These are phyloP conservation scores for Metrosideros polymorpha DNA, from an alignment of 441 rosid species.

Conservation along the genomic window DNA sequence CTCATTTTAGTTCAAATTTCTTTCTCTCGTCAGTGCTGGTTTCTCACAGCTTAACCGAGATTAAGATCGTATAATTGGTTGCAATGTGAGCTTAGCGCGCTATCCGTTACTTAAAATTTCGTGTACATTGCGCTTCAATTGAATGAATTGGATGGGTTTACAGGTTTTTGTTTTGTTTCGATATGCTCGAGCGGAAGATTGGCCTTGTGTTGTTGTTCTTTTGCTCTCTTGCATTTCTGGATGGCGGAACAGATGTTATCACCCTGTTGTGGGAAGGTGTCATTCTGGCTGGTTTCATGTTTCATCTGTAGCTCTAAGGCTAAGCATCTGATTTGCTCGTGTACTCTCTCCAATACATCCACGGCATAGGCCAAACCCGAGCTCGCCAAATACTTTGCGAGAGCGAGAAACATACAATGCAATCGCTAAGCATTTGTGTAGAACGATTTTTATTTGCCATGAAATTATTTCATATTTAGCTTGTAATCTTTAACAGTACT, in stretches of 20 bases:
- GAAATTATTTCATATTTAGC: too few relatives aligned
- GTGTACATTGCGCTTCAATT: neutral
- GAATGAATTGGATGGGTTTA: neutral
- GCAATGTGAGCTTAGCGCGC: neutral
- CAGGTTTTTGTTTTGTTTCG: neutral
- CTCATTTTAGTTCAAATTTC: neutral
- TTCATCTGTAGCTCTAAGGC: slow-evolving; percentile 21
- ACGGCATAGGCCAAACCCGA: slow-evolving; percentile 61
- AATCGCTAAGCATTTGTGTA: too few relatives aligned
- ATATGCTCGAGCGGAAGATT: neutral
- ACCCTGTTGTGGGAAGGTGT: neutral
- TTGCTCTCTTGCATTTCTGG: neutral
- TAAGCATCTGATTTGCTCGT: slow-evolving; percentile 62
- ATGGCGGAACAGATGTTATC: neutral
- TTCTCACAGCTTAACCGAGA: neutral
- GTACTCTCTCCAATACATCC: slow-evolving; percentile 84
- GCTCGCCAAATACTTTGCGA: slow-evolving; percentile 64
- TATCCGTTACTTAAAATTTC: neutral
- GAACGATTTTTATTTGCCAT: too few relatives aligned
- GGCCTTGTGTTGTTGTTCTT: neutral
- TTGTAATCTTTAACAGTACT: too few relatives aligned
- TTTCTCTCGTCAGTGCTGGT: neutral
- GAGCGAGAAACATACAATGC: too few relatives aligned
- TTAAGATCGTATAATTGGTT: neutral
- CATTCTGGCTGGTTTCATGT: neutral